Base-by-base conservation (phyloP, 495 filamentous ascomycete genomes). In the Neurospora cerealis region DNA sequence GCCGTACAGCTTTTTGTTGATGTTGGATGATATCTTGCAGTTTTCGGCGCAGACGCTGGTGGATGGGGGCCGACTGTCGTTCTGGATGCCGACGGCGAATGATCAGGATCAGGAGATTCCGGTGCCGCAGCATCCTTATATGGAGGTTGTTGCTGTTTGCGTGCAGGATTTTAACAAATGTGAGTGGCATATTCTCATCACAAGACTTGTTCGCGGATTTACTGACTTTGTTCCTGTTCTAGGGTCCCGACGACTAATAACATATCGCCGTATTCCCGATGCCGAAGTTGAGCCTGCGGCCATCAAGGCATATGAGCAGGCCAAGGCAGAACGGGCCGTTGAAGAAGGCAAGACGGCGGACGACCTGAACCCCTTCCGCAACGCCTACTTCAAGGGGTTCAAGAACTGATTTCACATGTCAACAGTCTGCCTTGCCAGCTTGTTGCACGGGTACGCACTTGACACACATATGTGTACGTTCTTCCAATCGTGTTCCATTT, bases 21-120 rank as follows among this genome's bases (percentile, higher is more conserved):
- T 99, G 90, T 86, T 97, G 69, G 91, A 92, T 77, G 93, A 97
- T 80, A 92, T 99, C 66, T 86, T 98, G 13, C 85, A 90, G 37
- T 99, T 98, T 78, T 89, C 94, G 0, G 88, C 90, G 1, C 83
- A 86, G 15, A 90, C 88, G n/a, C 85, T 99, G 4, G 93, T 98
- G n/a, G 90, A 93, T 40, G 83, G 88, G 74, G 96, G 94, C 0
- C 85, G 96, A 62, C 78, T 99, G 3, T 92, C 89, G 10, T 94
- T 99, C 85, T 99, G 96, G 96, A 98, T 98, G 94, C 96, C 96
- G 0, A 97, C 94, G 2, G 89, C 93, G 1, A 95, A 93, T 79
- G 93, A 96, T 70, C 88, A 88, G 70, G 85, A 88, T 62, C 85
- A 88, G 11, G 92, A 94, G 77, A 87, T 97, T 9, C 84, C 88